These are phyloP conservation scores for Smithsoniella earleae DNA, from an alignment of 163 green algal genomes.

Conservation along the genomic window DNA sequence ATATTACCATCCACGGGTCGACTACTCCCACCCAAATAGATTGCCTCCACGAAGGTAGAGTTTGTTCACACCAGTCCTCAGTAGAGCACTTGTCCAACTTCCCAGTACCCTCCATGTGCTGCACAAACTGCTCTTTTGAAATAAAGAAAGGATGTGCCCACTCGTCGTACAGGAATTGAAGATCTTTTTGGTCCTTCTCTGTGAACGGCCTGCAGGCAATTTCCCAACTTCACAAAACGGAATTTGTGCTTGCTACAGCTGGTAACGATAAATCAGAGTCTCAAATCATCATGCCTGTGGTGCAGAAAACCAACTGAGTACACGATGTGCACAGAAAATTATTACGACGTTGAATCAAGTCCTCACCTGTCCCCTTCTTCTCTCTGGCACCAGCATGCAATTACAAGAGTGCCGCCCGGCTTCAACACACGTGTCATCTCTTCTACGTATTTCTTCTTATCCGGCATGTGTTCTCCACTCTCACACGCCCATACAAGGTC, in stretches of 20 bases:
- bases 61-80: conserved; percentile 79
- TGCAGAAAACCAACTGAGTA: too few relatives aligned
- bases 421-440: conserved; percentile 89
- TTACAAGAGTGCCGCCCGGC: conserved; percentile 64
- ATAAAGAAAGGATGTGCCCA: conserved; percentile 96
- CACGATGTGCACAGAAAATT: too few relatives aligned
- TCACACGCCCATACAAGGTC: conserved; percentile 95
- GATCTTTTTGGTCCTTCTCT: conserved; percentile 54
- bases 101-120: conserved; percentile 67
- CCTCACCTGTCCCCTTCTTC: conserved; percentile 48
- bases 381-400: conserved; percentile 81
- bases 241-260: too few relatives aligned
- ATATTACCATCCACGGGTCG: conserved; percentile 85
- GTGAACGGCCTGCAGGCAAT: conserved; percentile 48
- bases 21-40: conserved; percentile 89
- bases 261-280: too few relatives aligned
- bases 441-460: conserved; percentile 89
- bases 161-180: conserved; percentile 92
- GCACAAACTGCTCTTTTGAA: conserved; percentile 78
- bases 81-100: conserved; percentile 47
- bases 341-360: too few relatives aligned
- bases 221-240: too few relatives aligned
- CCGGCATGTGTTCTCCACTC: conserved; percentile 91
- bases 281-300: too few relatives aligned
- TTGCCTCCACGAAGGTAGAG: conserved; percentile 78